These are phyloP conservation scores for Fallopia convolvulus DNA, from an alignment of 148 eudicot species.

Conservation along the genomic window DNA sequence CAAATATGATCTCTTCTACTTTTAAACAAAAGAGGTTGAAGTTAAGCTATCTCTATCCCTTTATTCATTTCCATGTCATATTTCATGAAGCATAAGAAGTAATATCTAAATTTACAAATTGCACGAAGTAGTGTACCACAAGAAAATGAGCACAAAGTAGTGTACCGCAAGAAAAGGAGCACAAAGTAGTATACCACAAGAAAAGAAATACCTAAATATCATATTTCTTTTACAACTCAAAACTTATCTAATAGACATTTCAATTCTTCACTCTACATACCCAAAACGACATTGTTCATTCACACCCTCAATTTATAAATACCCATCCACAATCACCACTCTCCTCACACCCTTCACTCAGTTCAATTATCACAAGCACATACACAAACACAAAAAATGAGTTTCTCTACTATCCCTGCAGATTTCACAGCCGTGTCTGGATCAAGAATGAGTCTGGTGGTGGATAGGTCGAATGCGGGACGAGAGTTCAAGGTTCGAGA, in stretches of 20 bases:
- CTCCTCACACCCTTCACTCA: neutral
- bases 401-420: neutral
- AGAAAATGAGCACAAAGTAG: neutral
- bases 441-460: too few species aligned
- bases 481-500: constrained; percentile 93
- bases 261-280: neutral
- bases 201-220: too few species aligned
- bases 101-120: neutral
- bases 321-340: neutral
- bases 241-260: neutral
- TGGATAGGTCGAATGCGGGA: constrained; percentile 68
- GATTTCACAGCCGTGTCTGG: neutral
- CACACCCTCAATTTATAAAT: neutral
- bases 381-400: neutral
- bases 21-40: neutral
- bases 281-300: neutral
- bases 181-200: too few species aligned
- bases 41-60: neutral
- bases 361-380: neutral
- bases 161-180: neutral
- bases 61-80: neutral
- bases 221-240: neutral
- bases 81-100: neutral
- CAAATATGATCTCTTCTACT: too few species aligned
- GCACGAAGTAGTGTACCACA: neutral